phyloP scores from a whole-genome alignment of 352 stramenopile species.

The Phytophthora colocasiae region DNA sequence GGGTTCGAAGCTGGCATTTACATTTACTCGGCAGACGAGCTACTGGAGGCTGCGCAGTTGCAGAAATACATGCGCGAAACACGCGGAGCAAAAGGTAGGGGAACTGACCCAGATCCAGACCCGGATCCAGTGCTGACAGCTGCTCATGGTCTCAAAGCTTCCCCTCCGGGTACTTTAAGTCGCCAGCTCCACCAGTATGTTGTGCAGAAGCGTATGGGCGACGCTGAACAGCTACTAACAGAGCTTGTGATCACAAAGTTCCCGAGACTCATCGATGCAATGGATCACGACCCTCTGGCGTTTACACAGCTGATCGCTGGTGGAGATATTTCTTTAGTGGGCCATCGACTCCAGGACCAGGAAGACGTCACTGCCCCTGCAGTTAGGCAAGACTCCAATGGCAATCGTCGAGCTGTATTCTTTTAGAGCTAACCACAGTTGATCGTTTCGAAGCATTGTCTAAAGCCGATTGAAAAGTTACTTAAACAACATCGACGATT shows the following conservation, averaged over 20 bases:
- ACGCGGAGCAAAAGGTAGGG: slow-evolving; percentile 13
- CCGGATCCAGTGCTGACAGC: slow-evolving; percentile 21
- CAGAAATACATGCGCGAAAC: slow-evolving; percentile 62
- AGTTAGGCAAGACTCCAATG: slow-evolving; percentile 32
- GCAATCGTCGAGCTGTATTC: slow-evolving; percentile 34
- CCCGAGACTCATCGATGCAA: slow-evolving; percentile 73
- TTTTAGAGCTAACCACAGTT: slow-evolving; percentile 28
- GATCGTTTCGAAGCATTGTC: slow-evolving; percentile 7
- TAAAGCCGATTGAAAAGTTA: no score
- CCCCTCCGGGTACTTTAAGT: slow-evolving; percentile 34
- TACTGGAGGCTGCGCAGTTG: slow-evolving; percentile 60
- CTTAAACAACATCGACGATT: no score
- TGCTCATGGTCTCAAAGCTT: slow-evolving; percentile 21
- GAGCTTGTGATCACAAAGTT: slow-evolving; percentile 74
- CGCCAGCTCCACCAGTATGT: slow-evolving; percentile 49
- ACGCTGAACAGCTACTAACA: slow-evolving; percentile 69
- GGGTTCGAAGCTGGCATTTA: slow-evolving; percentile 68
- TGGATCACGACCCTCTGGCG: slow-evolving; percentile 79
- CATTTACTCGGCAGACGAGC: slow-evolving; percentile 82
- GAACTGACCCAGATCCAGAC: slow-evolving; percentile 18
- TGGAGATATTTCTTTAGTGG: slow-evolving; percentile 42
- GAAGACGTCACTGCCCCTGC: slow-evolving; percentile 11
- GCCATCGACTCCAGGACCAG: slow-evolving; percentile 34
- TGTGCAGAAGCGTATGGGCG: slow-evolving; percentile 38
- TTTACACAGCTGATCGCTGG: slow-evolving; percentile 77